phyloP scores from a whole-genome alignment of 2,329 filamentous ascomycete genomes.

The Paecilomyces sp. region DNA sequence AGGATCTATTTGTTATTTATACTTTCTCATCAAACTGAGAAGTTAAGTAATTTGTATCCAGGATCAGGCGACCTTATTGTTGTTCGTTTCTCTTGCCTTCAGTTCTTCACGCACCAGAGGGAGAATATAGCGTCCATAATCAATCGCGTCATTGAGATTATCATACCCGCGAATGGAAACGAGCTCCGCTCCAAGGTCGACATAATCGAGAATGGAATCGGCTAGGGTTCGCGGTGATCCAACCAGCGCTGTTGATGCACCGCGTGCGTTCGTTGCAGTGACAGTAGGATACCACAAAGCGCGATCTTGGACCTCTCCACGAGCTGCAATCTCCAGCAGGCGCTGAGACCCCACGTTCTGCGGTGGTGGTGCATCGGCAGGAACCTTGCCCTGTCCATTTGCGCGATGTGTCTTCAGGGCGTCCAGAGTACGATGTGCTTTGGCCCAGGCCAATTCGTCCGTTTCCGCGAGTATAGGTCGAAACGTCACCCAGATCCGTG shows the following conservation, averaged over 20 bases:
- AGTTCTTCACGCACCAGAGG: conserved; percentile 37
- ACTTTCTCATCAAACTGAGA: neutral
- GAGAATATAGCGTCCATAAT: conserved; percentile 52
- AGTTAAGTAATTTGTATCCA: neutral
- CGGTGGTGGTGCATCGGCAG: conserved; percentile 31
- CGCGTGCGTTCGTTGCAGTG: conserved; percentile 53
- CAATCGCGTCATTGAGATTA: conserved; percentile 53
- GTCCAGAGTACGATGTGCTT: conserved; percentile 52
- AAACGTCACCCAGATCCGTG: conserved; percentile 59
- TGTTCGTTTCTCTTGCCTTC: neutral
- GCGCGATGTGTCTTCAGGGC: conserved; percentile 39
- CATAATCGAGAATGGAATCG: conserved; percentile 52
- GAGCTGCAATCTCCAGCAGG: conserved; percentile 49
- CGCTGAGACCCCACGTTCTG: conserved; percentile 56
- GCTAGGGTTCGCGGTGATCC: conserved; percentile 48
- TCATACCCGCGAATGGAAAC: conserved; percentile 57
- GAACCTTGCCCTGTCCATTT: conserved; percentile 24
- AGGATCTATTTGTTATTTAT: neutral
- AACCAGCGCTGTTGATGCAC: conserved; percentile 53
- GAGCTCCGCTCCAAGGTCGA: conserved; percentile 49
- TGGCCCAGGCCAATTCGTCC: conserved; percentile 55
- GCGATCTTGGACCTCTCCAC: conserved; percentile 51
- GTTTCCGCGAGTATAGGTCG: conserved; percentile 55
- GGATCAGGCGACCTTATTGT: neutral
- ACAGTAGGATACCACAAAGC: conserved; percentile 59